Percentiles rank a stretch among this genome's conserved stretches.
Conservation (phyloP, 768 basidiomycete species). For the Termitomyces sp. region DNA sequence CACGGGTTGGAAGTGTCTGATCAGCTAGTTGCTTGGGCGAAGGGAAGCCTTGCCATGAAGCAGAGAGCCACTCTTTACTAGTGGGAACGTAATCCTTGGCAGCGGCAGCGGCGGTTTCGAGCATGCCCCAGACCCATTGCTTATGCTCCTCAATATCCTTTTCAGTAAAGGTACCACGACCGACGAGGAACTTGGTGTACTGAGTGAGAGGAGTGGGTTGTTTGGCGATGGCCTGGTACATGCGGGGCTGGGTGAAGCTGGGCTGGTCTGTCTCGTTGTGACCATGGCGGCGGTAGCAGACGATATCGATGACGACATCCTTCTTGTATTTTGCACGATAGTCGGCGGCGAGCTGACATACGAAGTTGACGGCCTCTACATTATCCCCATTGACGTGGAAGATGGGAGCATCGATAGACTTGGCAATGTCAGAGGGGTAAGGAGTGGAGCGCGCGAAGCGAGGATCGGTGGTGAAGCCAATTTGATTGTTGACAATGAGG, state of each 20-base stretch:
- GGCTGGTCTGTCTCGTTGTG: conserved; percentile 99
- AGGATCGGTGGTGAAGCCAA: conserved; percentile 98
- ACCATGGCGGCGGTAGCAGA: conserved; percentile 98
- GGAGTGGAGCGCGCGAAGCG: conserved; percentile 97
- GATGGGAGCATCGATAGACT: conserved; percentile 96
- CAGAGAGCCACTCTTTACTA: conserved; percentile 95
- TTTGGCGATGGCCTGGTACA: conserved; percentile 96
- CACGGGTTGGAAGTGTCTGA: conserved; percentile 83
- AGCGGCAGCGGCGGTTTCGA: conserved; percentile 92
- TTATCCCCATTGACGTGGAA: conserved; percentile 99
- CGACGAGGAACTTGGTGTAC: conserved; percentile 88
- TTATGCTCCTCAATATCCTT: conserved; percentile 98
- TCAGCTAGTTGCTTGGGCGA: conserved; percentile 95
- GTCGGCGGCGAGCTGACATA: conserved; percentile 96
- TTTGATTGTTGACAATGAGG: conserved; percentile 98
- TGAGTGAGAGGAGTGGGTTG: conserved; percentile 90
- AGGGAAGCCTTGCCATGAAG: conserved; percentile 98
- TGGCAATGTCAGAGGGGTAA: conserved; percentile 97
- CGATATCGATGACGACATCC: conserved; percentile 97
- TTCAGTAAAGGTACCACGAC: conserved; percentile 91
- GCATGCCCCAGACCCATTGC: conserved; percentile 99
- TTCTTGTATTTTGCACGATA: conserved; percentile 98
- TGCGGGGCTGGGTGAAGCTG: conserved; percentile 95
- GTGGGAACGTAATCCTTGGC: conserved; percentile 96
- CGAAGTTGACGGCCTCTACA: conserved; percentile 96